Evolutionary conservation across 1,284 basidiomycete genomes (phyloP).

Genomic region (Cryptococcus neoformans): DNA sequence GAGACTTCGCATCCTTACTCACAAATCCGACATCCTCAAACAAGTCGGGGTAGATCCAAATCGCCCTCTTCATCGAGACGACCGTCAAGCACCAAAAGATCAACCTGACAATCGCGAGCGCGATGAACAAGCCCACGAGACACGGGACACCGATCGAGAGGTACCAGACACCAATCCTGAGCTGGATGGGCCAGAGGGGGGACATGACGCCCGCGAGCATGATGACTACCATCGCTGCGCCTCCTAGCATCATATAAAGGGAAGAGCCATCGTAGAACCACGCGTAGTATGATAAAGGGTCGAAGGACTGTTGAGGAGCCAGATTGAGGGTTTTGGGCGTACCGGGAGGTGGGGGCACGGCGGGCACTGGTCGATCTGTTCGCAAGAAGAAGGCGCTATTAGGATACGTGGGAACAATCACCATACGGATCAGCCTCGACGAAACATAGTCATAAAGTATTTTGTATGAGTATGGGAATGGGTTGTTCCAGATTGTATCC

Average conservation of each 20-base stretch:
- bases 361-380: slow-evolving; percentile 66
- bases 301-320: slow-evolving; percentile 73
- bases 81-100: slow-evolving; percentile 95
- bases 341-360: slow-evolving; percentile 57
- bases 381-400: slow-evolving; percentile 78
- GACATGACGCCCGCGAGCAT: slow-evolving; percentile 99
- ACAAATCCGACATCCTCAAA: slow-evolving; percentile 99
- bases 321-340: slow-evolving; percentile 79
- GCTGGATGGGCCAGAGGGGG: slow-evolving; percentile 91
- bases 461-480: too few relatives aligned
- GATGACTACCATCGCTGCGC: slow-evolving; percentile 83
- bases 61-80: slow-evolving; percentile 79
- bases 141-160: slow-evolving; percentile 83
- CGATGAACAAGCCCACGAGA: slow-evolving; percentile 88
- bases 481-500: too few relatives aligned
- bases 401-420: not conserved
- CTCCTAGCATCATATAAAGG: slow-evolving; percentile 89
- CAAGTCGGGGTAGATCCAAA: slow-evolving; percentile 98
- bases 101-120: slow-evolving; percentile 82
- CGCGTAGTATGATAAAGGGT: slow-evolving; percentile 73
- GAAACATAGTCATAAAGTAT: too few relatives aligned
- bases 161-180: slow-evolving; percentile 97
- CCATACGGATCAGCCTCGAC: not conserved
- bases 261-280: slow-evolving; percentile 98
- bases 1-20: slow-evolving; percentile 55